Evolutionary conservation across 306 rosid genomes (phyloP), one percentile per base, ranked within the genome.

Genomic region (Dicorynia guianensis): DNA sequence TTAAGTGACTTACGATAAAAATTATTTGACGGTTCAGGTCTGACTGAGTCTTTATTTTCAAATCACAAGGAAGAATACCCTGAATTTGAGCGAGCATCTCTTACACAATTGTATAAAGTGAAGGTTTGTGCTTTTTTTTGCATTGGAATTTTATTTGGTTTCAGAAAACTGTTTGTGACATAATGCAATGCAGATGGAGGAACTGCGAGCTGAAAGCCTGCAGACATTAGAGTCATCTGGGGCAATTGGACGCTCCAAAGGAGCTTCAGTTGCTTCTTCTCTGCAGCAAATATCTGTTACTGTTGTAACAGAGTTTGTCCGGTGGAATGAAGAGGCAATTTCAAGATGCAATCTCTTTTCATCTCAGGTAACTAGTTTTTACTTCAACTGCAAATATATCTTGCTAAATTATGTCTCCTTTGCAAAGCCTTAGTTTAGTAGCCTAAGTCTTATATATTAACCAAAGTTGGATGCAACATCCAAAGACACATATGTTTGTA

Each of bases 251-350:
- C 95, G 92, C 60, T 81, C 95, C 17, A 89, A 75, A 77, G 88
- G 95, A 71, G 86, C 87, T 74, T 60, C 92, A 9, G 54, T 81
- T 53, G 65, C 87, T 74, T 71, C 88, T 74, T 79, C 88, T 17
- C 85, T 70, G 56, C 90, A 76, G 76, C 88, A 87, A 85, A 87
- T 89, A 75, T 89, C 95, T 74, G 90, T 87, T 54, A 87, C 91
- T 70, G 82, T 87, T 66, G 92, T 87, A 53, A 85, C 95, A 40
- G 90, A 89, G 83, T 87, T 89, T 83, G 90, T 89, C 62, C 88
- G 86, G 11, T 89, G 94, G 90, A 89, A 89, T 79, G 94, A 89
- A 83, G 94, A 89, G 83, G 91, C 94, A 81, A 76, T 89, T 73
- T 56, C 91, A 68, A 76, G 91, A 77, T 89, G 94, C 83, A 81